A percentile compares a stretch with the other conserved stretches of the same genome.
Evolutionary conservation across 495 filamentous ascomycete species (phyloP).

Genomic region (Collariella sp.): DNA sequence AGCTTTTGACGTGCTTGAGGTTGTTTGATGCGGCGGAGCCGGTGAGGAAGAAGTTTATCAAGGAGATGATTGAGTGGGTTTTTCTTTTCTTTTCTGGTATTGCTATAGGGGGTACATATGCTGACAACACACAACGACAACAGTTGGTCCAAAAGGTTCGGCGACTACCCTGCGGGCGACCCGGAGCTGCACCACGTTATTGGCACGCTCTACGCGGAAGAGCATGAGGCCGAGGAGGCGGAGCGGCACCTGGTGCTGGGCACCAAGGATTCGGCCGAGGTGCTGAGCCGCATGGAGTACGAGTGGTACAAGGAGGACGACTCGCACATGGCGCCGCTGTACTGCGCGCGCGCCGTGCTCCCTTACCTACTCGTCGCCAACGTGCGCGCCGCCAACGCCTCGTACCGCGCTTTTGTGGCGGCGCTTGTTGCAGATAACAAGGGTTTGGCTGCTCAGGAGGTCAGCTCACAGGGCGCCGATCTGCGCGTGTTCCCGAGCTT

Average conservation of each 20-base stretch:
- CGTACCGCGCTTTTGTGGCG: conserved; percentile 70
- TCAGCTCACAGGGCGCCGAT: conserved; percentile 66
- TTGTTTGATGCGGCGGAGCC: conserved; percentile 78
- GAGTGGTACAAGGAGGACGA: conserved; percentile 89
- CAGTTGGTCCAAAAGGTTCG: conserved; percentile 77
- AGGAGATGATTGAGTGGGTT: conserved; percentile 70
- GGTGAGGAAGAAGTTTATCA: conserved; percentile 81
- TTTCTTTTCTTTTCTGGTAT: background rate
- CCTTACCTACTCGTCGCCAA: conserved; percentile 89
- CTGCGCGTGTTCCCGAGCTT: conserved; percentile 76
- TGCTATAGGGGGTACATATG: background rate
- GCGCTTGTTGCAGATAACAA: conserved; percentile 58
- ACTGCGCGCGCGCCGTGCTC: conserved; percentile 80
- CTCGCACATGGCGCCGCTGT: conserved; percentile 79
- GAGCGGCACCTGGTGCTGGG: conserved; percentile 85
- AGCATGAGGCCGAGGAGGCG: conserved; percentile 83
- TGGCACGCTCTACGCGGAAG: conserved; percentile 80
- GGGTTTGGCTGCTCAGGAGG: conserved; percentile 65
- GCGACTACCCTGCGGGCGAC: conserved; percentile 85
- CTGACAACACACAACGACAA: conserved; percentile 19
- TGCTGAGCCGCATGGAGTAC: conserved; percentile 74
- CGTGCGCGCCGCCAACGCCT: conserved; percentile 75
- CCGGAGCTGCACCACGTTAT: conserved; percentile 92
- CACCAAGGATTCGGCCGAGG: conserved; percentile 78
- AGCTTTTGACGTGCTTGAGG: conserved; percentile 54